phyloP scores from a whole-genome alignment of 805 yeast genomes.

The Priceomyces carsonii region DNA sequence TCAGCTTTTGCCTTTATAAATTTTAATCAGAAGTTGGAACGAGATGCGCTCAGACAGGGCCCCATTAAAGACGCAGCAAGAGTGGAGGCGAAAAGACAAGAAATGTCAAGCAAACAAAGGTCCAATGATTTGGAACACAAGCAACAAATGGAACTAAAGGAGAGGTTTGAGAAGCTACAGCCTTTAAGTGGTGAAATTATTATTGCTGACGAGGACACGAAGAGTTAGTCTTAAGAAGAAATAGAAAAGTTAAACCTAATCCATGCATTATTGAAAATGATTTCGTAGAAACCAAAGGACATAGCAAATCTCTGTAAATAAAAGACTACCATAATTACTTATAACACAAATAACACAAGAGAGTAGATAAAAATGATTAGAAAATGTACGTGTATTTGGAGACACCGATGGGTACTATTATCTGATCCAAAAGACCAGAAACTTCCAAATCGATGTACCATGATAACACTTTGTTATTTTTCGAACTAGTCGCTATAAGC shows the following conservation, averaged over 20 bases:
- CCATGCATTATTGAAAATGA: too few relatives aligned
- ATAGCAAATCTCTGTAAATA: too few relatives aligned
- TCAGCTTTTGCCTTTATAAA: constrained; percentile 70
- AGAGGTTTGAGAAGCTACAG: constrained; percentile 58
- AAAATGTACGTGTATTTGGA: constrained; percentile 51
- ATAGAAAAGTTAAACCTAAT: too few relatives aligned
- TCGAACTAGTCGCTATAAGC: constrained; percentile 13
- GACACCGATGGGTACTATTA: constrained; percentile 43
- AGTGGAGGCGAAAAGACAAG: constrained; percentile 46
- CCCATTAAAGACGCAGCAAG: constrained; percentile 82
- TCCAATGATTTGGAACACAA: constrained; percentile 66
- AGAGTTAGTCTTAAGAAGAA: neutral
- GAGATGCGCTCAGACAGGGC: constrained; percentile 74
- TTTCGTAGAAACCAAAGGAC: too few relatives aligned
- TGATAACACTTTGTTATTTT: constrained; percentile 40
- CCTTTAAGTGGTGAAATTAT: constrained; percentile 50
- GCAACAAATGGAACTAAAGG: constrained; percentile 59
- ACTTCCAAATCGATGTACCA: constrained; percentile 44
- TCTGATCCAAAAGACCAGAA: constrained; percentile 8
- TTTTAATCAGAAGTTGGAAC: constrained; percentile 65
- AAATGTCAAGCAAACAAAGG: constrained; percentile 42
- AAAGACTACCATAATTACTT: neutral
- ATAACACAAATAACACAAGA: constrained; percentile 2
- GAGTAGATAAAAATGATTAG: neutral
- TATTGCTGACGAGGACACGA: constrained; percentile 7